These are phyloP conservation scores for Asterophora parasitica DNA, from an alignment of 768 basidiomycete genomes.

Conservation along the genomic window DNA sequence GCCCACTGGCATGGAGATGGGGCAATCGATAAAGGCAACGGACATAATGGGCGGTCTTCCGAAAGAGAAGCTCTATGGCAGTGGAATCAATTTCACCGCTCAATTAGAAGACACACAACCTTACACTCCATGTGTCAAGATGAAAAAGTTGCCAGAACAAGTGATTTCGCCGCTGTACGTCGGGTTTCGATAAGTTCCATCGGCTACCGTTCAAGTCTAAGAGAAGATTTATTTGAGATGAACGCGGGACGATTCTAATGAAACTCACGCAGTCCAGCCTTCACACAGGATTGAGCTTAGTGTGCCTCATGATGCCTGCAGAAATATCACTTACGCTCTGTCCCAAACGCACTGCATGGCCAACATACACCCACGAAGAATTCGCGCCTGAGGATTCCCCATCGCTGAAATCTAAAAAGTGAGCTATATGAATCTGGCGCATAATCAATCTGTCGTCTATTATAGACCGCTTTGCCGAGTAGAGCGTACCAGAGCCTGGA, in stretches of 20 bases:
- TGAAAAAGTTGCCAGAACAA: constrained; percentile 70
- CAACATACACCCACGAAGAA: constrained; percentile 52
- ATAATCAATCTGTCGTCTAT: neutral
- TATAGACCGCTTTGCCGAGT: no score
- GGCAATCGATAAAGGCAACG: constrained; percentile 49
- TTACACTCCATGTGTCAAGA: constrained; percentile 58
- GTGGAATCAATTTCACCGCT: neutral
- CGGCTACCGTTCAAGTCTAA: constrained; percentile 56
- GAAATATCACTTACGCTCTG: constrained; percentile 46
- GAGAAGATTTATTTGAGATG: neutral
- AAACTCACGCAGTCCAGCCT: constrained; percentile 49
- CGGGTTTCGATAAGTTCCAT: constrained; percentile 50
- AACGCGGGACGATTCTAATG: neutral
- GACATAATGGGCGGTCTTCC: constrained; percentile 58
- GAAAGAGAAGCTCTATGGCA: constrained; percentile 50
- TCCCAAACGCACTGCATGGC: constrained; percentile 53
- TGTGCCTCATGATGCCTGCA: neutral
- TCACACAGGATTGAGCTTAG: neutral
- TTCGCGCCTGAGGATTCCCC: constrained; percentile 41
- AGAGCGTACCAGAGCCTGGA: constrained; percentile 50
- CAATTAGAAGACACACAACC: constrained; percentile 7
- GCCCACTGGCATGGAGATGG: constrained; percentile 49
- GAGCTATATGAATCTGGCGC: constrained; percentile 35
- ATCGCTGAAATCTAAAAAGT: constrained; percentile 56
- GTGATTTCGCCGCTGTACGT: constrained; percentile 42